A percentile compares a stretch with the other conserved stretches of the same genome.
Evolutionary conservation across 257 asterid genomes (phyloP).

Genomic region (Solanum clarkiae): DNA sequence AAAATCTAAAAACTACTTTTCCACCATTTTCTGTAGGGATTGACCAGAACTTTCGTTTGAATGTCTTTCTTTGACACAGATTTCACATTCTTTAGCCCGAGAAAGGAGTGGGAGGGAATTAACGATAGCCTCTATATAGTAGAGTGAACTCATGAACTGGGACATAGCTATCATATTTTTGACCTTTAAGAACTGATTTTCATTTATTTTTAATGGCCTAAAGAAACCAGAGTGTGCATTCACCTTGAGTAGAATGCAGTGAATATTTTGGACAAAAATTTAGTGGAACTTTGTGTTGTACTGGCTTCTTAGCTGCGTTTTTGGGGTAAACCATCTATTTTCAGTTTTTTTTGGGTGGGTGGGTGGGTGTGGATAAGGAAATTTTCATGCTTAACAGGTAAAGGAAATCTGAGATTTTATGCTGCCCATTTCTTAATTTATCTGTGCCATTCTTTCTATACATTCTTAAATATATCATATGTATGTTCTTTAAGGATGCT

Average conservation of each 20-base stretch:
- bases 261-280: neutral
- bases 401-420: neutral
- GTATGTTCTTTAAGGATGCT: conserved; percentile 35
- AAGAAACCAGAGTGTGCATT: neutral
- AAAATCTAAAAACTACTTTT: neutral
- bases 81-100: neutral
- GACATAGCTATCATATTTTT: neutral
- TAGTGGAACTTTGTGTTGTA: neutral
- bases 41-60: neutral
- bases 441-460: neutral
- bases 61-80: neutral
- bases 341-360: neutral
- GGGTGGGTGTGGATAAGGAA: neutral
- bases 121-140: neutral
- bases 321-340: neutral
- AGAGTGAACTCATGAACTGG: neutral
- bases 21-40: neutral
- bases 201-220: neutral
- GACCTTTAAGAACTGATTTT: neutral
- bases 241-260: neutral
- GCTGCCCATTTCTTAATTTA: neutral
- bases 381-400: neutral
- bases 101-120: neutral
- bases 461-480: neutral
- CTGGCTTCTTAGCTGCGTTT: neutral